Evolutionary conservation across 129 eudicot genomes (phyloP).

Genomic region (Flaveria trinervia): DNA sequence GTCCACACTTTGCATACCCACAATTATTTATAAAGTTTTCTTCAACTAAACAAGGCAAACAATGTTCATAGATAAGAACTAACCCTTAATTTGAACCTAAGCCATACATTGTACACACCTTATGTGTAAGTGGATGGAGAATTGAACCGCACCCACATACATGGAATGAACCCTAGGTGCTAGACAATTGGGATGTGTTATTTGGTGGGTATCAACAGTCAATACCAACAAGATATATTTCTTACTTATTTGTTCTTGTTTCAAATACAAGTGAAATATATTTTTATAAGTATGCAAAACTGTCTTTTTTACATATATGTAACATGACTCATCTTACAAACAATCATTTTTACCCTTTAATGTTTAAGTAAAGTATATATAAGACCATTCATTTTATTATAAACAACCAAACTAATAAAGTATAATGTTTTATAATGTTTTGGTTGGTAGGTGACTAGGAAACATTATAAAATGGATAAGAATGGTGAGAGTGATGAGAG

Average conservation of each 20-base stretch:
- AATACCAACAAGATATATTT: neutral
- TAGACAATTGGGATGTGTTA: slow-evolving; percentile 25
- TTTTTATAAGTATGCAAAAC: neutral
- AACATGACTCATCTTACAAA: neutral
- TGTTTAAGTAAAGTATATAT: neutral
- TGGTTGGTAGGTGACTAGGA: slow-evolving; percentile 24
- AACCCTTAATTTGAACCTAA: slow-evolving; percentile 31
- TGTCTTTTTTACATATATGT: neutral
- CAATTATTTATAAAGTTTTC: slow-evolving; percentile 5
- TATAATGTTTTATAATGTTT: slow-evolving; percentile 2
- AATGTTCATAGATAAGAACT: slow-evolving; percentile 32
- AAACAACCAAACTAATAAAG: neutral
- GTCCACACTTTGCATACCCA: slow-evolving; percentile 3
- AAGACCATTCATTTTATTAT: neutral
- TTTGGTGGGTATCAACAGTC: neutral
- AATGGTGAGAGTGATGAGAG: slow-evolving; percentile 31
- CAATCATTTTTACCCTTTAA: neutral
- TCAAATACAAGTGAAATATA: neutral
- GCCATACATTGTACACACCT: slow-evolving; percentile 29
- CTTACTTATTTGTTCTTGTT: neutral
- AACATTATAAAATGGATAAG: slow-evolving; percentile 35
- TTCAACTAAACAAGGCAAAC: slow-evolving; percentile 12
- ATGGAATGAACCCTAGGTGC: slow-evolving; percentile 34
- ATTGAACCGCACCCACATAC: slow-evolving; percentile 32
- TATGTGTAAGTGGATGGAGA: slow-evolving; percentile 32